Percentiles rank a stretch among this genome's conserved stretches.
Conservation (phyloP, 352 stramenopile species). For the Globisporangium sylvaticum region DNA sequence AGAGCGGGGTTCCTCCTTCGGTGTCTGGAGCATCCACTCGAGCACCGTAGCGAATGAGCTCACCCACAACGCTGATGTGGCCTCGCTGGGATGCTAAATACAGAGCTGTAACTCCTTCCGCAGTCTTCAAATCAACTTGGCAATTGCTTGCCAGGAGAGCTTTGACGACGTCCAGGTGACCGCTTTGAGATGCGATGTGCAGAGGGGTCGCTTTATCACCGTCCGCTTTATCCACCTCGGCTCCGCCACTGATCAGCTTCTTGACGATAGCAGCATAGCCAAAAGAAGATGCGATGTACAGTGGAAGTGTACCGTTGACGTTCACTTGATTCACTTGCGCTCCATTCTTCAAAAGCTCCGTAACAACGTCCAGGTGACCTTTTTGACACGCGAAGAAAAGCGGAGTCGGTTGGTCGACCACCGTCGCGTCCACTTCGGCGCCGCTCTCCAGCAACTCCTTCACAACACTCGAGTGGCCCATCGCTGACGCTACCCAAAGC, state of each 20-base stretch:
- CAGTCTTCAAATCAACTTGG: background rate
- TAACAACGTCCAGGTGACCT: background rate
- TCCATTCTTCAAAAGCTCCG: background rate
- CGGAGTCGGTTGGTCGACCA: background rate
- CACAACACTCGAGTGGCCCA: background rate
- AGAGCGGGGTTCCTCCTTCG: background rate
- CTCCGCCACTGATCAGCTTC: background rate
- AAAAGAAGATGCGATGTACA: constrained; percentile 4
- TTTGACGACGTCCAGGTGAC: constrained; percentile 2
- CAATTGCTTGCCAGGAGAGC: background rate
- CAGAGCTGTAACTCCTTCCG: background rate
- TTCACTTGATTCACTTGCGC: background rate
- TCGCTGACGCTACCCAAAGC: background rate
- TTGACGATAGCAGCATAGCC: background rate
- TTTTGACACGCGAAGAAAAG: background rate
- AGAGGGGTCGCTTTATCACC: background rate
- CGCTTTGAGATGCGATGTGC: constrained; percentile 8
- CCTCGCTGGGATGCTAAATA: constrained; percentile 8
- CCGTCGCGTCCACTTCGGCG: background rate
- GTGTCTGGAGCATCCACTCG: background rate
- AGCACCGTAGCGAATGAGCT: constrained; percentile 1
- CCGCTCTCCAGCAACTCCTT: constrained; percentile 40
- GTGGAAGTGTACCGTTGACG: background rate
- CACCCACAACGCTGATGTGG: background rate
- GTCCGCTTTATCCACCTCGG: background rate